Base-by-base conservation (phyloP, 805 yeast genomes). In the Lipomyces sp. region DNA sequence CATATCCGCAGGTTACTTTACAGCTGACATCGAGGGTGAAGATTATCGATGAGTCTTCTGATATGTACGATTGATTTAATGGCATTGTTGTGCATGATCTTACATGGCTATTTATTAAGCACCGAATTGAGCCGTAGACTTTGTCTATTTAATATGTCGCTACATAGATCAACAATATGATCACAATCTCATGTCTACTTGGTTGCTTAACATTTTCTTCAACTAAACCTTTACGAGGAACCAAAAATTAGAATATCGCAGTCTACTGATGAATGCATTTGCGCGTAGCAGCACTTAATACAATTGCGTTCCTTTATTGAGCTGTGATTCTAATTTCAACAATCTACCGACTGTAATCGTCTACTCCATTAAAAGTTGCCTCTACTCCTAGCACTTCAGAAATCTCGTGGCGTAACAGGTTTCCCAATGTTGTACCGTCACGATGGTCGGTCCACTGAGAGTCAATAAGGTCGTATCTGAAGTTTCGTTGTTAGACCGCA, bases 361-460 rank as follows among this genome's bases (percentile, higher is more conserved):
- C 73, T 15, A 71, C 69, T 1, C 69, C 72, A 13, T 69, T 69
- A 50, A 72, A 72, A 3, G 64, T 64, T 34, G 65, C 61, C 39
- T 72, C 69, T 10, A 60, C 50, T 15, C 69, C 71, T 5, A 68
- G 57, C 13, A 70, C 71, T 53, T 71, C 66, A 10, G 74, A 62
- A n/a, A 72, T 69, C 73, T 90, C 95, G 3, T 75, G 67, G 60
- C 81, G 77, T 45, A 90, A 74, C 0, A 88, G 70, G 55, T 84
- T 85, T 2, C 84, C 82, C 32, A 84, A 73, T 1, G 85, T 76
- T 37, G 80, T 71, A 6, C 83, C 79, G 70, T 93, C 97, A 70
- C 98, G 84, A 64, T 89, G 76, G 11, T 93, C 88, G 11, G 87
- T 79, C 99, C 99, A 95, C 64, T 82, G 80, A 2, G 90, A 90